Conservation (phyloP, 2,329 filamentous ascomycete species). For the Xylaria sp. region DNA sequence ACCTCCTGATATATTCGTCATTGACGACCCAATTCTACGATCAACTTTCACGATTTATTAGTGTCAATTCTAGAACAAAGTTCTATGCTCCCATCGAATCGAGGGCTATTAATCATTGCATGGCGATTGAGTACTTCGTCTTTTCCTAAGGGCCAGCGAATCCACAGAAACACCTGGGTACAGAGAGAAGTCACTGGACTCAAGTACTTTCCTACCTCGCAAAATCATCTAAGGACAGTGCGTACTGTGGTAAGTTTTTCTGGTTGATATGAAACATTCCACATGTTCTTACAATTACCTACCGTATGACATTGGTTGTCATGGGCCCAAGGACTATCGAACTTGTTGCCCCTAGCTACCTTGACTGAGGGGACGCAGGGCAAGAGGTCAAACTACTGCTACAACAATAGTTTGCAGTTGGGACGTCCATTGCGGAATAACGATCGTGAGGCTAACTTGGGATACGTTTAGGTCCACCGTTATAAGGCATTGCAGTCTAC, state of each 20-base stretch:
- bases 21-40: not conserved
- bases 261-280: not conserved
- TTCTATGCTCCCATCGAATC: not conserved
- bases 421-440: not conserved
- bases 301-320: not conserved
- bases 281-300: not conserved
- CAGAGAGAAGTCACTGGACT: not conserved
- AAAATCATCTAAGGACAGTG: not conserved
- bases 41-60: not conserved
- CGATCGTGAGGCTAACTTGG: slow-evolving; percentile 5
- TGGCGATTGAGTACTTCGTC: not conserved
- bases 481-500: not conserved
- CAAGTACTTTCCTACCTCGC: not conserved
- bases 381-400: not conserved
- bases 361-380: not conserved
- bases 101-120: not conserved
- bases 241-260: slow-evolving; percentile 6
- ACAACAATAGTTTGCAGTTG: not conserved
- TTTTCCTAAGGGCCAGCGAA: no score
- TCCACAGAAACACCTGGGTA: not conserved
- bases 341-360: not conserved
- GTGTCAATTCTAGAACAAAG: not conserved
- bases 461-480: not conserved
- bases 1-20: not conserved
- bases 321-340: not conserved